A percentile compares a stretch with the other conserved stretches of the same genome.
These are phyloP conservation scores for Datura wrightii DNA, from an alignment of 257 asterid genomes.

Conservation along the genomic window DNA sequence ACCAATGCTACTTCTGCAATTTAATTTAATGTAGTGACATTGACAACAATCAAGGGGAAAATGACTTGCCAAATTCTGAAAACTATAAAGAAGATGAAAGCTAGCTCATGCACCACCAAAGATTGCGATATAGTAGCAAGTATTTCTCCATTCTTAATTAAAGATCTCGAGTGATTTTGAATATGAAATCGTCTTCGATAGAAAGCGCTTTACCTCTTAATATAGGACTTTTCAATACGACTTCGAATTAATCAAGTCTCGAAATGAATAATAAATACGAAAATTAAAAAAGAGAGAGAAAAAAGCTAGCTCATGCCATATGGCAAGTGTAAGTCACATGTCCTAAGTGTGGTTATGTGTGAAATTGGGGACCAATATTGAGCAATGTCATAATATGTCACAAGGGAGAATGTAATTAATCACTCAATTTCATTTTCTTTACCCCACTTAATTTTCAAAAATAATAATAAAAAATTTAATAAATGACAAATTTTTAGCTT, in stretches of 20 bases:
- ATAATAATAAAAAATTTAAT: not conserved
- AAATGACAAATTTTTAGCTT: not conserved
- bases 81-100: constrained; percentile 29
- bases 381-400: constrained; percentile 27
- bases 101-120: not conserved
- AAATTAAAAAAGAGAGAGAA: too few species aligned
- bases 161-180: too few species aligned
- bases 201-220: too few species aligned
- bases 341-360: constrained; percentile 42
- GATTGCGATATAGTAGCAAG: too few species aligned
- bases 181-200: too few species aligned
- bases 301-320: too few species aligned
- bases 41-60: constrained; percentile 33
- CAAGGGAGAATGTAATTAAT: not conserved
- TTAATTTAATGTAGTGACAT: constrained; percentile 29
- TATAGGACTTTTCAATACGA: too few species aligned
- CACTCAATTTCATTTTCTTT: not conserved
- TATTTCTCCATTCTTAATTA: too few species aligned
- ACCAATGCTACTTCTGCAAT: constrained; percentile 28
- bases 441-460: not conserved
- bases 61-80: constrained; percentile 42
- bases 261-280: too few species aligned
- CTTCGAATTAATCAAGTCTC: too few species aligned
- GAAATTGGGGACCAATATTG: constrained; percentile 41
- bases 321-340: constrained; percentile 50